Evolutionary conservation across 805 yeast species (phyloP), one percentile per base, ranked within the genome.

Genomic region (Candida berthetii): DNA sequence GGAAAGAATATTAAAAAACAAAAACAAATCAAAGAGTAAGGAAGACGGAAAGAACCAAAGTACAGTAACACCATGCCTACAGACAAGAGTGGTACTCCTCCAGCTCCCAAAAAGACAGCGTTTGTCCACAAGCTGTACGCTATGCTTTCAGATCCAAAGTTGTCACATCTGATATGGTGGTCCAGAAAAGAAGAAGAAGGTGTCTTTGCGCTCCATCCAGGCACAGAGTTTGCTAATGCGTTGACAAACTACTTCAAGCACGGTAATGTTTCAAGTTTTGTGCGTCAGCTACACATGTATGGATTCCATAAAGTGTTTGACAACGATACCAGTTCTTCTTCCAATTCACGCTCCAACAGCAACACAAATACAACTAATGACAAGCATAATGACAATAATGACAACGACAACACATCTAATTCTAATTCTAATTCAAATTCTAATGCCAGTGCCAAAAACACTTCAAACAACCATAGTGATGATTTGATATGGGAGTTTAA

Each of bases 241-340:
- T 57, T 84, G 38, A 78, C 84, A n/a, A 70, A 71, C 37, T 89
- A 85, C 60, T 90, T 91, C 70, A 91, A 91, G 60, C 97, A 90
- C 65, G 95, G 95, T 3, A 91, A 91, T 57, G 88, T 90, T 24
- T 88, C 96, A 19, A 81, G 91, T 45, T 91, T 91, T 66, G 96
- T 91, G 29, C 77, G 97, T 37, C 97, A 91, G 63, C 68, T 90
- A 36, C 96, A 91, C 67, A 91, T 90, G 97, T 89, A 89, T 60
- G 96, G 96, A 1, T 89, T 90, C 66, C 96, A 90, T 62, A 89
- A 90, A 64, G 81, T 75, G 66, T 50, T 55, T 41, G 61, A 54
- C 45, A 42, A 43, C n/a, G 42, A 44, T 7, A 31, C 39, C 11
- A 17, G n/a, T 14, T 24, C 42, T 15, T 19, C 3, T 22, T 18